phyloP scores from a whole-genome alignment of 208 protist genomes.

The Leishmania aethiopica region DNA sequence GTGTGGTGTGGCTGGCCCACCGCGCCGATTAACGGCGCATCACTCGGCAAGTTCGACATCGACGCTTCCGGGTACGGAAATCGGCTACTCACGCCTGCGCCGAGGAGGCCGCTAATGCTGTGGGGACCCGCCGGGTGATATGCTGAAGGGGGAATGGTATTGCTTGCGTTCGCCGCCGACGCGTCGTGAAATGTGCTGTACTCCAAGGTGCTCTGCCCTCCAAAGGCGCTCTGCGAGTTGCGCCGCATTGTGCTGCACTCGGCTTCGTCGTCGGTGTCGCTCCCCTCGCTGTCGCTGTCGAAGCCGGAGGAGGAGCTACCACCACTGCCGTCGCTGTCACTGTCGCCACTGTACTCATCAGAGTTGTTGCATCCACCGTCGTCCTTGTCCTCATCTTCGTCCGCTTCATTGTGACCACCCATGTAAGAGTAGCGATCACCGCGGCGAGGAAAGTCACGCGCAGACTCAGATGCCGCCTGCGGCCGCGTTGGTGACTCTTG shows the following conservation, averaged over 20 bases:
- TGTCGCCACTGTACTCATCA: conserved; percentile 1
- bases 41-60: background rate
- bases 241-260: conserved; percentile 27
- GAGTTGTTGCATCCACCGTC: conserved; percentile 1
- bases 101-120: background rate
- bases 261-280: conserved; percentile 16
- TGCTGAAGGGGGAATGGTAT: background rate
- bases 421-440: conserved; percentile 8
- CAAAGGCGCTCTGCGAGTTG: conserved; percentile 9
- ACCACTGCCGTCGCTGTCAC: conserved; percentile 13
- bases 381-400: conserved; percentile 8
- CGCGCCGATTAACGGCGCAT: background rate
- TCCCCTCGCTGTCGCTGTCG: conserved; percentile 3
- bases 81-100: background rate
- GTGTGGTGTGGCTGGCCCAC: background rate
- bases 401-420: background rate
- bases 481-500: background rate
- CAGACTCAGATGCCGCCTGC: background rate
- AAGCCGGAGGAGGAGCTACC: background rate
- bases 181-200: conserved; percentile 28
- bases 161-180: background rate
- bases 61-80: background rate
- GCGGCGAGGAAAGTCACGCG: no score
- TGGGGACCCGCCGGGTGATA: background rate
- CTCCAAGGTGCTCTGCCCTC: conserved; percentile 17